Base-by-base conservation (phyloP, 345 rosid species). In the Populus pruinosa region DNA sequence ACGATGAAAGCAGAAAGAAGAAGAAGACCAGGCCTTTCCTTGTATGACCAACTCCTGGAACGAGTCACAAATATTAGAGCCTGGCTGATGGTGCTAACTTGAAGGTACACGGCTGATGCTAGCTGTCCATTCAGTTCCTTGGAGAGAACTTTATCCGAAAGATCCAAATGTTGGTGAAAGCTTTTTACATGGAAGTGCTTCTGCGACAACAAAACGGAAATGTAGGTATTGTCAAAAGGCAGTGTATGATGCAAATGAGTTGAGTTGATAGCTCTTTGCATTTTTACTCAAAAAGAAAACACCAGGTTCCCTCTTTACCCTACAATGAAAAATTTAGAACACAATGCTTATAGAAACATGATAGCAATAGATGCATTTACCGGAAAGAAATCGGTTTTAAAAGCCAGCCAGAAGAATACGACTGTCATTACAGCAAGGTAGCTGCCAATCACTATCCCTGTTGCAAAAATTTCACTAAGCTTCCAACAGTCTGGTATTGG, bases 401-500 rank as follows among this genome's bases (percentile, higher is more conserved):
- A 88, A 73, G 84, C 84, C 21, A 84, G 81, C 84, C 85, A 91
- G 88, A 92, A 92, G 85, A 94, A 94, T 4, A 91, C 20, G 23
- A 90, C 87, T 2, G 96, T 92, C 82, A 87, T 87, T 65, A 91
- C 81, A 71, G 96, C 98, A 44, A 91, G 88, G 82, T 92, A 94
- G 38, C 85, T 67, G 50, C 98, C 98, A 27, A 91, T 81, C 62
- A 92, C 91, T 75, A 94, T 81, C 43, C 98, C 96, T 2, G 96
- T 94, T 69, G 98, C 90, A 68, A 94, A 94, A 55, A 94, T 92
- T 86, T 94, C 97, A 27, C 88, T 90, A 69, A 94, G 92, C 81
- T 91, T 94, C 98, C 97, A 94, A 73, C 94, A 86, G 76, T 94
- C 97, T 55, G 98, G 98, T 39, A 80, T 47, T 8, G 98, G 97